Conservation (phyloP, 257 asterid genomes). For the Jaltomata sinuosa region DNA sequence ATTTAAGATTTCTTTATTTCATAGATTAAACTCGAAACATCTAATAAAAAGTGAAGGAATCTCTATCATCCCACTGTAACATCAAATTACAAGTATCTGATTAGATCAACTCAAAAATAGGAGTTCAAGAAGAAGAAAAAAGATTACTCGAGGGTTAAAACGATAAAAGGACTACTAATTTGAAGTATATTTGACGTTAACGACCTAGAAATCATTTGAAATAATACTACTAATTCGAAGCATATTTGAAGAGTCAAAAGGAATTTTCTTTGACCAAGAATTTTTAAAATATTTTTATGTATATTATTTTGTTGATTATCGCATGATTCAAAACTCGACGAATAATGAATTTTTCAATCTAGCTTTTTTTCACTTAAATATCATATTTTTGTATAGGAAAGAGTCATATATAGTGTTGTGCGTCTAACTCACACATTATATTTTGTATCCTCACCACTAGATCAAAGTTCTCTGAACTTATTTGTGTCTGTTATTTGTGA, state of each 20-base stretch:
- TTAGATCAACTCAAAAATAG: not conserved
- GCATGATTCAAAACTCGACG: not conserved
- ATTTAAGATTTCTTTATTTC: no score
- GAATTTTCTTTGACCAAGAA: not conserved
- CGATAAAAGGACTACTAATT: not conserved
- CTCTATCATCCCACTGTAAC: not conserved
- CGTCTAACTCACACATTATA: not conserved
- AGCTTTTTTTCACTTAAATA: fast-evolving
- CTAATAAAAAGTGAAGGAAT: not conserved
- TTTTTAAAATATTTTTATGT: not conserved
- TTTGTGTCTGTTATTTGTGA: no score
- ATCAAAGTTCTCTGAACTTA: not conserved
- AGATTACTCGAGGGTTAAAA: not conserved
- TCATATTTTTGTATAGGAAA: not conserved
- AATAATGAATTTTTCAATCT: no score
- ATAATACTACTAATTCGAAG: no score
- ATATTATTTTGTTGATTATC: no score
- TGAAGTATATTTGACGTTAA: not conserved
- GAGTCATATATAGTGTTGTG: fast-evolving
- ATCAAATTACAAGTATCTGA: not conserved
- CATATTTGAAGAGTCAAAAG: not conserved
- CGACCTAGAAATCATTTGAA: no score
- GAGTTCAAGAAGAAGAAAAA: not conserved
- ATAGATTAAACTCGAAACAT: not conserved
- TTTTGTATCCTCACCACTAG: fast-evolving